Evolutionary conservation across 2,329 filamentous ascomycete genomes (phyloP).

Genomic region (Hypoxylon sp.): DNA sequence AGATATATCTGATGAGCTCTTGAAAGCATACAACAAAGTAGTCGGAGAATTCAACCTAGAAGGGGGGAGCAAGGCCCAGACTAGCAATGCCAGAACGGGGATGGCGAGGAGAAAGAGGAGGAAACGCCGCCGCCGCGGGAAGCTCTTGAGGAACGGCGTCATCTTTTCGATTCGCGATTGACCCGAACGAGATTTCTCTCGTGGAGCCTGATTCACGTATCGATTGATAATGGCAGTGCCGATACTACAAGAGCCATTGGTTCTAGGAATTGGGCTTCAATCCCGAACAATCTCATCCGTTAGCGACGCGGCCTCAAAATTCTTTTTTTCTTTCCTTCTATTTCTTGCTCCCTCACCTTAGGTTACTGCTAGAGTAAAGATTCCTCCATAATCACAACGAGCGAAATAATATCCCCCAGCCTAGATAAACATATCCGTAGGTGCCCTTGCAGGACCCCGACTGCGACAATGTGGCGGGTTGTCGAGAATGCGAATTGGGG

Average conservation of each 20-base stretch:
- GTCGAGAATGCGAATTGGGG: conserved; percentile 16
- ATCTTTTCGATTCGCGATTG: conserved; percentile 38
- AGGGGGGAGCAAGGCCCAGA: conserved; percentile 47
- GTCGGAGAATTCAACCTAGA: conserved; percentile 44
- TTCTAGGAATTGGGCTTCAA: conserved; percentile 14
- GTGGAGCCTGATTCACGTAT: conserved; percentile 22
- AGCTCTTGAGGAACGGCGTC: conserved; percentile 43
- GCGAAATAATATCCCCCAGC: conserved; percentile 13
- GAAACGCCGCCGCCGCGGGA: conserved; percentile 46
- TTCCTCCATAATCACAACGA: conserved; percentile 19
- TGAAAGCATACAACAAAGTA: conserved; percentile 38
- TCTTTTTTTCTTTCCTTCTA: conserved; percentile 4
- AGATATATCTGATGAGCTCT: conserved; percentile 35
- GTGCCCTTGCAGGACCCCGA: background rate
- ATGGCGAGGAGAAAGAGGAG: conserved; percentile 40
- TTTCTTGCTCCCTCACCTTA: conserved; percentile 28
- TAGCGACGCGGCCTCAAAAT: conserved; percentile 22
- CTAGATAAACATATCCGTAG: conserved; percentile 19
- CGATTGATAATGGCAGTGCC: conserved; percentile 18
- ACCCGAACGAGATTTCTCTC: conserved; percentile 17
- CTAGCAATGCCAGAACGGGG: conserved; percentile 40
- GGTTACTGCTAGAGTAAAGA: conserved; percentile 19
- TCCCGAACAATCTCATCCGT: conserved; percentile 18
- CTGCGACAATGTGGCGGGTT: conserved; percentile 3
- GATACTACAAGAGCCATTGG: conserved; percentile 31